Conservation (phyloP, 257 asterid genomes). For the Solanum piurae region DNA sequence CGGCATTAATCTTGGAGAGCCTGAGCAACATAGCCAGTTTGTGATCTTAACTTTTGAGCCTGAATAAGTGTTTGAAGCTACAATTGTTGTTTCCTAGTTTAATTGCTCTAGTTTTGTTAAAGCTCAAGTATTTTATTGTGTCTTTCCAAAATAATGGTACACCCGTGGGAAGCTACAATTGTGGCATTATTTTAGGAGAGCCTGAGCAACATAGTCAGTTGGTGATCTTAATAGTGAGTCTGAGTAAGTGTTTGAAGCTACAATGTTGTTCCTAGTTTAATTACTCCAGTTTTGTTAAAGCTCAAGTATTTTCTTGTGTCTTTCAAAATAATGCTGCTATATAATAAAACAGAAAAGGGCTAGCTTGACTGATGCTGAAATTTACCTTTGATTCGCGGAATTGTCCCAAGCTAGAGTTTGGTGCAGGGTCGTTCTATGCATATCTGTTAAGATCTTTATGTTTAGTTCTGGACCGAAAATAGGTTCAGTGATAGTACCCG, state of each 20-base stretch:
- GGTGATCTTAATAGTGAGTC: background rate
- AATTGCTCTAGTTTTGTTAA: background rate
- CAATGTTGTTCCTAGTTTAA: background rate
- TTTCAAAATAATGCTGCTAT: background rate
- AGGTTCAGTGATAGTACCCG: background rate
- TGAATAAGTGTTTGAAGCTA: background rate
- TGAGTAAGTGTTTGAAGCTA: background rate
- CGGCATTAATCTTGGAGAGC: rapidly evolving
- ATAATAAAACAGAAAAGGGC: background rate
- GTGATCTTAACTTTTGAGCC: background rate
- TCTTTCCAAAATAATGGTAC: background rate
- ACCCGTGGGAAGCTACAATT: background rate
- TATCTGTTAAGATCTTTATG: background rate
- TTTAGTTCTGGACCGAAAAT: background rate
- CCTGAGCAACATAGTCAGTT: background rate
- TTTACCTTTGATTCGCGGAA: background rate
- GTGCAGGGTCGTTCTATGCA: background rate
- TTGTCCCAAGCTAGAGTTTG: background rate
- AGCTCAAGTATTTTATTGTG: background rate
- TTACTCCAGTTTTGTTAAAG: background rate
- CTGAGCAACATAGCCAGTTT: background rate
- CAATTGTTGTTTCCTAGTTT: background rate
- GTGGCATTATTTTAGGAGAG: background rate
- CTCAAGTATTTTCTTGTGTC: background rate
- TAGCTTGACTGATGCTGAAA: background rate